Evolutionary conservation across 257 asterid species (phyloP), one percentile per base, ranked within the genome.

Genomic region (Penstemon eatonii): DNA sequence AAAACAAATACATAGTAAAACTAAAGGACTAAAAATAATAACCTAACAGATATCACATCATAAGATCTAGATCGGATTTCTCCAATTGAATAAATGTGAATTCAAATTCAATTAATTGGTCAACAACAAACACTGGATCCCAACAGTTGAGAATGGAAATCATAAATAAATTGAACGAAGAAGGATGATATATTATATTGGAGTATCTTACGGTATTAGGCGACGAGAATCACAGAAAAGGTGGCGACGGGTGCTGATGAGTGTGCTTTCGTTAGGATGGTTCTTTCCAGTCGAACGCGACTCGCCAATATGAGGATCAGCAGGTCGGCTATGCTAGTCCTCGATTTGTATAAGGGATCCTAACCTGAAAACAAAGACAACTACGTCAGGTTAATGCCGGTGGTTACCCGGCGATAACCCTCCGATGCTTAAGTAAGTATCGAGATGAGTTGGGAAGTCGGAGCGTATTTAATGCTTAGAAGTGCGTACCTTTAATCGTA

Each of bases 201-300:
- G n/a, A 55, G 64, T 36, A 70, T 45, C 81, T 69, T 57, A 80
- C 81, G 45, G 66, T 80, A 66, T 54, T 5, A 68, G 19, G 72
- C 52, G 66, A 56, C 69, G 40, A 49, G 53, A 69, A 70, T 49
- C 44, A 56, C 65, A 63, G 62, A 64, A 62, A 3, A 49, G 60
- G 50, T 49, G 63, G 73, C 76, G 71, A 75, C n/a, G 4, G 5
- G 11, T 11, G 11, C 13, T n/a, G n/a, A n/a, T n/a, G n/a, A n/a
- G n/a, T n/a, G n/a, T n/a, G n/a, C n/a, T n/a, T n/a, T n/a, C n/a
- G n/a, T n/a, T n/a, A n/a, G n/a, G n/a, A n/a, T n/a, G n/a, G n/a
- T n/a, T n/a, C n/a, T n/a, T n/a, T n/a, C n/a, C n/a, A n/a, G n/a
- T n/a, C n/a, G n/a, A n/a, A n/a, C n/a, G n/a, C n/a, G n/a, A n/a